A percentile compares a stretch with the other conserved stretches of the same genome.
Evolutionary conservation across 1,284 basidiomycete species (phyloP).

Genomic region (Boletellus deceptivus): DNA sequence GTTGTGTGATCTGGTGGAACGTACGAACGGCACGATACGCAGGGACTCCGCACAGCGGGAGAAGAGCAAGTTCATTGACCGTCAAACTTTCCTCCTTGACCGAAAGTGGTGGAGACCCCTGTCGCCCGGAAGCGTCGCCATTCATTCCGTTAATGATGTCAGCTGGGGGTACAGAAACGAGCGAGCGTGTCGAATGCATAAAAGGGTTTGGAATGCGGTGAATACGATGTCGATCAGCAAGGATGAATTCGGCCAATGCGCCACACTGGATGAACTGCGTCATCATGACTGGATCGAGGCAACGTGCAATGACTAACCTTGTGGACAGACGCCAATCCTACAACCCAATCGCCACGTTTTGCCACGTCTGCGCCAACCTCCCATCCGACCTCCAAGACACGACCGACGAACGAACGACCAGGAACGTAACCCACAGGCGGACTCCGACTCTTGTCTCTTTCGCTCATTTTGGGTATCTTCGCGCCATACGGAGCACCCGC

Average conservation of each 20-base stretch:
- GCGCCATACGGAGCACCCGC: constrained; percentile 25
- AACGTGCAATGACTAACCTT: constrained; percentile 54
- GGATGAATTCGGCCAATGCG: constrained; percentile 79
- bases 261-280: constrained; percentile 54
- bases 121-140: constrained; percentile 12
- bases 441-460: constrained; percentile 28
- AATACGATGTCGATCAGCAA: constrained; percentile 76
- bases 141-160: constrained; percentile 9
- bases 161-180: constrained; percentile 5
- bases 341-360: constrained; percentile 78
- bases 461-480: constrained; percentile 29
- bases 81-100: constrained; percentile 36
- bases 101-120: constrained; percentile 7
- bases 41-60: constrained; percentile 73
- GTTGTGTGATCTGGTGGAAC: constrained; percentile 35
- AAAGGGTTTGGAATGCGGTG: constrained; percentile 65
- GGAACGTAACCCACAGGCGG: constrained; percentile 69
- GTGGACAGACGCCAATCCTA: constrained; percentile 71
- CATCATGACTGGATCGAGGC: constrained; percentile 7
- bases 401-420: constrained; percentile 79
- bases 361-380: constrained; percentile 67
- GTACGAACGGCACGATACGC: constrained; percentile 77
- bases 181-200: constrained; percentile 20
- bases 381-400: constrained; percentile 76
- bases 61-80: constrained; percentile 76